Conservation (phyloP, 176 grass and related monocot genomes). For the Echinochloa phyllopogon region DNA sequence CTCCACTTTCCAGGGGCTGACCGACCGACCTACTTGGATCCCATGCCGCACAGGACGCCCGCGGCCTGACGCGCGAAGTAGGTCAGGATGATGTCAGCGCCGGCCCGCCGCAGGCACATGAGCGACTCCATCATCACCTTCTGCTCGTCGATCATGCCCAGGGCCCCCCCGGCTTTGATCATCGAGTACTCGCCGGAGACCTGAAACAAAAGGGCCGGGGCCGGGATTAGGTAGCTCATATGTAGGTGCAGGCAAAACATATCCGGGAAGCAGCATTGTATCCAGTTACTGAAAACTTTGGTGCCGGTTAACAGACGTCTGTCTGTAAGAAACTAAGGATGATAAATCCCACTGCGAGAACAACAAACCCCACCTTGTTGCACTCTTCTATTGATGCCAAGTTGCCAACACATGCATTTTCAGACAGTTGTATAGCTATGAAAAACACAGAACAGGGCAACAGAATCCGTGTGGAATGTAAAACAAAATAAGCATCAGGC, state of each 20-base stretch:
- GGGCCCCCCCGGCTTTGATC: slow-evolving; percentile 82
- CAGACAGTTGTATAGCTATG: not conserved
- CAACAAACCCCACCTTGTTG: not conserved
- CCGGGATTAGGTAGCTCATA: not conserved
- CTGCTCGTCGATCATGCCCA: slow-evolving; percentile 92
- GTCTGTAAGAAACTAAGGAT: too few species aligned
- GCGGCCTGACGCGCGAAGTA: slow-evolving; percentile 97
- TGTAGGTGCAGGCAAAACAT: not conserved
- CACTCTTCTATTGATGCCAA: not conserved
- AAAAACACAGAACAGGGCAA: not conserved
- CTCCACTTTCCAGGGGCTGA: not conserved
- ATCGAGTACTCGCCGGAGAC: slow-evolving; percentile 99
- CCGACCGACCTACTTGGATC: slow-evolving; percentile 38
- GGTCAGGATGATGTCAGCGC: slow-evolving; percentile 88
- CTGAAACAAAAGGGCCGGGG: slow-evolving; percentile 34
- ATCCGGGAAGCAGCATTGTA: not conserved
- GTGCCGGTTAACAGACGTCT: not conserved
- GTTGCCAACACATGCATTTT: not conserved
- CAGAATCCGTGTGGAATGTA: not conserved
- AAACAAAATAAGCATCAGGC: not conserved
- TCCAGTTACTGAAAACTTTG: not conserved
- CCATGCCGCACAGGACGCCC: slow-evolving; percentile 63
- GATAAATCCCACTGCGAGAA: too few species aligned
- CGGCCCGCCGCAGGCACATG: slow-evolving; percentile 79
- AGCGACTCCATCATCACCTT: slow-evolving; percentile 99